phyloP scores from a whole-genome alignment of 148 eudicot genomes.

The Dysphania ambrosioides region DNA sequence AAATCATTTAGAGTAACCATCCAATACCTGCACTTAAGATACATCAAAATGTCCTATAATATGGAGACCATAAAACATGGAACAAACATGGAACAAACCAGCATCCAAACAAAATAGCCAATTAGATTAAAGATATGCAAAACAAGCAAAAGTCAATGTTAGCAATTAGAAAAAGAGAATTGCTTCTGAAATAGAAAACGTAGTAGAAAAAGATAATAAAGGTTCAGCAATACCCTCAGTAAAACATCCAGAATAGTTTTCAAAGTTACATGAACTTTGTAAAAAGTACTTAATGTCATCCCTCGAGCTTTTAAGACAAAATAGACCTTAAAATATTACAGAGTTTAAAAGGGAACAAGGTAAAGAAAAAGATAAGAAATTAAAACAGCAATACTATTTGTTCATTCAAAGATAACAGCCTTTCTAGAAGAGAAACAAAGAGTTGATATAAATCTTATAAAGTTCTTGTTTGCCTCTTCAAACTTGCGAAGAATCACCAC shows the following conservation, averaged over 20 bases:
- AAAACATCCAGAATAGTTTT: slow-evolving; percentile 35
- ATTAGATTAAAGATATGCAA: no score
- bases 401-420: slow-evolving; percentile 36
- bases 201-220: slow-evolving; percentile 12
- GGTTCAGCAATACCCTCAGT: slow-evolving; percentile 22
- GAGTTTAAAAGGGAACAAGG: slow-evolving; percentile 22
- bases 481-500: slow-evolving; percentile 88
- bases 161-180: not conserved
- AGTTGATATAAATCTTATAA: slow-evolving; percentile 50
- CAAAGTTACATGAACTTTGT: slow-evolving; percentile 27
- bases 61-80: not conserved
- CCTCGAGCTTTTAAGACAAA: slow-evolving; percentile 33
- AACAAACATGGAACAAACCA: no score
- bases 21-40: not conserved
- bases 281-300: slow-evolving; percentile 24
- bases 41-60: not conserved
- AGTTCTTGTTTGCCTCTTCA: slow-evolving; percentile 69
- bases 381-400: slow-evolving; percentile 38
- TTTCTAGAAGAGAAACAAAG: slow-evolving; percentile 37
- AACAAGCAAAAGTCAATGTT: not conserved
- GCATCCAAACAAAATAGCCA: not conserved
- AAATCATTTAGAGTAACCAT: not conserved
- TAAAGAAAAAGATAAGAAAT: slow-evolving; percentile 13
- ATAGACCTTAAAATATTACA: slow-evolving; percentile 37
- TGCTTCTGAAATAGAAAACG: not conserved